A percentile compares a stretch with the other conserved stretches of the same genome.
Conservation (phyloP, 2,329 filamentous ascomycete species). For the Curvularia spicifera region DNA sequence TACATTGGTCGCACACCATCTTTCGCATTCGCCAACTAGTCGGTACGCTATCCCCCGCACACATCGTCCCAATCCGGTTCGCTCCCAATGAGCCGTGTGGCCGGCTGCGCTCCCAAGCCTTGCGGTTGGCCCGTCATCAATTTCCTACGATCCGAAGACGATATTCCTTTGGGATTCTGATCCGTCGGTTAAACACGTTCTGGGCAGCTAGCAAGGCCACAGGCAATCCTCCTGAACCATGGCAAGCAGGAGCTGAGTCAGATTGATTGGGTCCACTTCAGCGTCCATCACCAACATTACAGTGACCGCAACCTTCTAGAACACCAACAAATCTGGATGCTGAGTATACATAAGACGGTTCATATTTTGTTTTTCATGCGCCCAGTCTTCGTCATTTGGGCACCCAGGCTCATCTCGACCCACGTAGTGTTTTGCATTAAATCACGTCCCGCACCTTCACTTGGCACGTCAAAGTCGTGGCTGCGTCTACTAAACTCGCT, state of each 20-base stretch:
- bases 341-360: neutral
- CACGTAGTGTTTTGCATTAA: conserved; percentile 20
- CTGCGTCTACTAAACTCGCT: conserved; percentile 1
- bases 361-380: neutral
- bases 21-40: conserved; percentile 14
- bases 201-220: conserved; percentile 7
- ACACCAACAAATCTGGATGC: neutral
- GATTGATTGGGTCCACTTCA: neutral
- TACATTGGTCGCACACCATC: conserved; percentile 15
- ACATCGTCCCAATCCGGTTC: conserved; percentile 5
- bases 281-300: neutral
- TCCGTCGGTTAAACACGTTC: conserved; percentile 11
- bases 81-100: neutral
- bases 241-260: conserved; percentile 1
- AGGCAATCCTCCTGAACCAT: conserved; percentile 3
- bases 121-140: conserved; percentile 15
- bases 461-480: conserved; percentile 8
- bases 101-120: conserved; percentile 4
- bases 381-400: conserved; percentile 3
- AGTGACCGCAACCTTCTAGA: neutral
- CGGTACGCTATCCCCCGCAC: conserved; percentile 16
- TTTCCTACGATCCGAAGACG: conserved; percentile 5
- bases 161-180: conserved; percentile 11
- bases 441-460: conserved; percentile 11
- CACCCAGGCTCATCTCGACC: conserved; percentile 13